These are phyloP conservation scores for Phytophthora sp. DNA, from an alignment of 352 stramenopile genomes.

Conservation along the genomic window DNA sequence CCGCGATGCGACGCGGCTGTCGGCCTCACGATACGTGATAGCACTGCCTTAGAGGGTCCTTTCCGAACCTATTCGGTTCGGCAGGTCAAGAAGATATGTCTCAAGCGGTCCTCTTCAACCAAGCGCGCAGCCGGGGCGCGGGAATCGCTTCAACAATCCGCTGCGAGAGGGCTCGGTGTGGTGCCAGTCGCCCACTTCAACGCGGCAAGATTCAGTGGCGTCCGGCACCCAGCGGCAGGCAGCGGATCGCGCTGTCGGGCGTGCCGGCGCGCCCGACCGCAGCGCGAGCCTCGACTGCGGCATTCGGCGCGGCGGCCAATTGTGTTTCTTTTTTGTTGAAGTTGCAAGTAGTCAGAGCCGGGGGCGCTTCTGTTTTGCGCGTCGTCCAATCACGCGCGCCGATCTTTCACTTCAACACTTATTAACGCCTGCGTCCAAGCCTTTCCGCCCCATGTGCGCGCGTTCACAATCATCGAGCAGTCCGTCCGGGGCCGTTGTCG, in stretches of 20 bases:
- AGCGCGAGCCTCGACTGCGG: background rate
- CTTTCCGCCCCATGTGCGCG: no score
- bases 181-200: constrained; percentile 2
- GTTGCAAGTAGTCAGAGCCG: constrained; percentile 45
- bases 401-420: constrained; percentile 66
- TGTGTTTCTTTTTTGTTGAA: constrained; percentile 69
- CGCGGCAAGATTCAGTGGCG: constrained; percentile 1
- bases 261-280: background rate
- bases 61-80: background rate
- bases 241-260: background rate
- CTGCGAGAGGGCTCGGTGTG: constrained; percentile 2
- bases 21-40: no score
- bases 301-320: background rate
- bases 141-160: constrained; percentile 25
- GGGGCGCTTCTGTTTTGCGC: constrained; percentile 16
- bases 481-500: no score
- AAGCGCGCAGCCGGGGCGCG: constrained; percentile 23
- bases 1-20: no score
- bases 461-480: no score
- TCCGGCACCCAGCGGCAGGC: background rate
- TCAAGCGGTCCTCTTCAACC: constrained; percentile 48
- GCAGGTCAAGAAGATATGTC: constrained; percentile 14
- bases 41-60: no score
- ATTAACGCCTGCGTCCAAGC: no score
- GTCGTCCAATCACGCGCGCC: constrained; percentile 28